Base-by-base conservation (phyloP, 2,329 filamentous ascomycete genomes). In the Exophiala mesophila region DNA sequence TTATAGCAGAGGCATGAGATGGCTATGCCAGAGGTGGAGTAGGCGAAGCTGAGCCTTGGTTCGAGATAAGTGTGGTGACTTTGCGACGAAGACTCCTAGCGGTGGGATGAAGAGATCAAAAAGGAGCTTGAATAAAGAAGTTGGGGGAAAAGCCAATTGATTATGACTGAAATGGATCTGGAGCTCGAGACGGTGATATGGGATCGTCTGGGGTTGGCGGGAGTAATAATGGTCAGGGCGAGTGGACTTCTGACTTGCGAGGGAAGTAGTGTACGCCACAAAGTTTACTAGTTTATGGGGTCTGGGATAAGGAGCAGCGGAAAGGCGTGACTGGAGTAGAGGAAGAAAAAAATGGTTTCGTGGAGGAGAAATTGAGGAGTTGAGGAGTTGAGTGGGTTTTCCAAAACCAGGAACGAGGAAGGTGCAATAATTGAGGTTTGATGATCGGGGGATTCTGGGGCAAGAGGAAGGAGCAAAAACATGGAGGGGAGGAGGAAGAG, bases 1-100 rank as follows among this genome's bases (percentile, higher is more conserved):
- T 29, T 33, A 38, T 45, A 28, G 39, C 32, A 44, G 21, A 36
- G n/a, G 19, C 39, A 49, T 44, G 44, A n/a, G n/a, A n/a, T n/a
- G n/a, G n/a, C n/a, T n/a, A n/a, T n/a, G n/a, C n/a, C n/a, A n/a
- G n/a, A n/a, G n/a, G n/a, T n/a, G n/a, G n/a, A n/a, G n/a, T n/a
- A n/a, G n/a, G n/a, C n/a, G n/a, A n/a, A n/a, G n/a, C n/a, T n/a
- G n/a, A n/a, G n/a, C n/a, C n/a, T n/a, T n/a, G n/a, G n/a, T n/a
- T n/a, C n/a, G n/a, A n/a, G 21, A 43, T 9, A 15, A 31, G 20
- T 13, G 29, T 13, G 17, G 5, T 31, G 29, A 13, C 29, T 7
- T 8, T 8, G n/a, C n/a, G 17, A 13, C 5, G n/a, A 31, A 31
- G 29, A 6, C 5, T 12, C 13, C 17, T 31, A 5, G 5, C 29